These are phyloP conservation scores for Colletotrichum truncatum DNA, from an alignment of 2,329 filamentous ascomycete species.

Conservation along the genomic window DNA sequence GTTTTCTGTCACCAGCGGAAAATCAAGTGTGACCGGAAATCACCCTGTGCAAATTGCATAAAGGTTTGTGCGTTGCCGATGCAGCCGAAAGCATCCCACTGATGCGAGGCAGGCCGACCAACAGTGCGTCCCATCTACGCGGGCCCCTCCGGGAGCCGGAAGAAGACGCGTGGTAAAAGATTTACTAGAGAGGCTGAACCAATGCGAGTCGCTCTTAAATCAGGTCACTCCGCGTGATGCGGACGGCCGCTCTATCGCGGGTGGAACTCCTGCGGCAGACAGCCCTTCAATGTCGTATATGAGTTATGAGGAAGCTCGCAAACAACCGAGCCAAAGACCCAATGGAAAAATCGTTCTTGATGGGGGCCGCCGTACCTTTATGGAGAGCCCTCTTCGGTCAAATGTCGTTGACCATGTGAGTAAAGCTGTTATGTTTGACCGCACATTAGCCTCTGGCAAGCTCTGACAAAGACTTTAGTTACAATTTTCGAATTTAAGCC, in stretches of 20 bases:
- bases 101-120: slow-evolving; percentile 54
- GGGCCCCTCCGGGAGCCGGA: slow-evolving; percentile 13
- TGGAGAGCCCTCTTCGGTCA: slow-evolving; percentile 63
- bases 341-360: slow-evolving; percentile 62
- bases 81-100: slow-evolving; percentile 45
- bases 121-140: slow-evolving; percentile 12
- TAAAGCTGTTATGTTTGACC: no score
- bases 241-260: background rate
- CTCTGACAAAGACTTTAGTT: background rate
- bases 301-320: slow-evolving; percentile 21
- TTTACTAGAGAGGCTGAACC: slow-evolving; percentile 11
- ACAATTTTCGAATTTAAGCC: slow-evolving; percentile 6
- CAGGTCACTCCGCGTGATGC: slow-evolving; percentile 17
- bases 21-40: slow-evolving; percentile 68
- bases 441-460: no score
- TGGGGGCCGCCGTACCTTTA: slow-evolving; percentile 62
- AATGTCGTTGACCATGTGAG: slow-evolving; percentile 66
- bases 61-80: slow-evolving; percentile 37
- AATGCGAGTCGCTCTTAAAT: slow-evolving; percentile 18
- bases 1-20: slow-evolving; percentile 69
- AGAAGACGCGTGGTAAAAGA: slow-evolving; percentile 13
- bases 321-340: background rate
- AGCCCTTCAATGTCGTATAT: slow-evolving; percentile 10
- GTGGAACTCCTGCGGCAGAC: background rate
- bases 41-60: slow-evolving; percentile 60